Percentiles rank a stretch among this genome's conserved stretches.
phyloP scores from a whole-genome alignment of 441 rosid species.

The Euphorbia schlechtendalii region DNA sequence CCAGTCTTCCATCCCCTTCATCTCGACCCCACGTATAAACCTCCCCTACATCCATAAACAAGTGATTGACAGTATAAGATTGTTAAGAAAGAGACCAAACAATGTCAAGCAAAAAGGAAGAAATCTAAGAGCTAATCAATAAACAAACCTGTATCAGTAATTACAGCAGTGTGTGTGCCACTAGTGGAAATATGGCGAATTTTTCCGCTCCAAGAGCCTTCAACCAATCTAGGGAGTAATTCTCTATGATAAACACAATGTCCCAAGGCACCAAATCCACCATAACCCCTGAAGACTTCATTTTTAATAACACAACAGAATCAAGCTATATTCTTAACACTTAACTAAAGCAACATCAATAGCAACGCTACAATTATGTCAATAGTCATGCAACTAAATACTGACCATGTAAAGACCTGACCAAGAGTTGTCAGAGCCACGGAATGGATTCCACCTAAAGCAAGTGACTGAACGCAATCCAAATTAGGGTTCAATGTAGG shows the following conservation, averaged over 20 bases:
- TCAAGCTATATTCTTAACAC: constrained; percentile 7
- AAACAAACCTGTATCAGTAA: constrained; percentile 63
- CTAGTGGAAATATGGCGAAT: constrained; percentile 64
- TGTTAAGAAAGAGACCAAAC: not conserved
- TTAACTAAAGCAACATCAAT: not conserved
- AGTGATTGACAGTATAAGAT: not conserved
- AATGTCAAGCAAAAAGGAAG: not conserved
- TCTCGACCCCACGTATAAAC: constrained; percentile 91
- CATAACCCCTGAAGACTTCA: constrained; percentile 88
- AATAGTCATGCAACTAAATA: not conserved
- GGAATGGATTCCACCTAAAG: constrained; percentile 83
- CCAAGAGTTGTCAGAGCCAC: constrained; percentile 69
- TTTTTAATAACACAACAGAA: constrained; percentile 23
- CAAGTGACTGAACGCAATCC: constrained; percentile 44
- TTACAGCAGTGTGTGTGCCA: constrained; percentile 82
- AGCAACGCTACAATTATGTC: not conserved
- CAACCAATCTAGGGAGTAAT: constrained; percentile 76
- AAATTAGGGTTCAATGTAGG: constrained; percentile 63
- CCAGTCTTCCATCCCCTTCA: constrained; percentile 93
- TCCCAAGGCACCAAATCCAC: constrained; percentile 92
- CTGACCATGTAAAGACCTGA: constrained; percentile 74
- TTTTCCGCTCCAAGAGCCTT: constrained; percentile 51
- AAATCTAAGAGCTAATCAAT: not conserved
- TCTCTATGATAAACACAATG: constrained; percentile 85
- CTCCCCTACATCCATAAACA: constrained; percentile 44